A percentile compares a stretch with the other conserved stretches of the same genome.
These are phyloP conservation scores for Gonapodya sp. DNA, from an alignment of 192 early-diverging fungal species.

Conservation along the genomic window DNA sequence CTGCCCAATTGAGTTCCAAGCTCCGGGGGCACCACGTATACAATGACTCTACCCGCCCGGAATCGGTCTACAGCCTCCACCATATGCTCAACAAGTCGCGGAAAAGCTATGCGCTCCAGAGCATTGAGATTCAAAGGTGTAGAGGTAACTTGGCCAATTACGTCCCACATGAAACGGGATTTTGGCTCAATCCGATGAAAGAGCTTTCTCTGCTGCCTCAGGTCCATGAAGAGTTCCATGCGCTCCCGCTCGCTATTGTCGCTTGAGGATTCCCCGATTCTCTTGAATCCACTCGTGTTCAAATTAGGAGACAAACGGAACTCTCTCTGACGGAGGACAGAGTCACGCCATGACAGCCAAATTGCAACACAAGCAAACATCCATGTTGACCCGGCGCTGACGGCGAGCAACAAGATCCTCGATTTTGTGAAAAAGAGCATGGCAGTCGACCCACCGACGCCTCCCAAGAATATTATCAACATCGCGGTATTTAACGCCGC, in stretches of 20 bases:
- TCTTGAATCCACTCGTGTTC: constrained; percentile 16
- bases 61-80: not conserved
- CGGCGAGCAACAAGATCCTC: constrained; percentile 9
- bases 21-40: not conserved
- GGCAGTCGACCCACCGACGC: constrained; percentile 10
- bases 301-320: constrained; percentile 21
- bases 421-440: constrained; percentile 19
- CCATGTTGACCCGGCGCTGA: constrained; percentile 23
- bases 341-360: constrained; percentile 15
- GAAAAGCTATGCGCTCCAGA: not conserved
- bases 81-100: not conserved
- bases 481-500: constrained; percentile 20
- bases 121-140: not conserved
- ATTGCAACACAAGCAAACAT: constrained; percentile 27
- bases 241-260: not conserved
- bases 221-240: not conserved
- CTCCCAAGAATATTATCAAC: constrained; percentile 14
- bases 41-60: not conserved
- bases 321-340: not conserved
- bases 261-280: not conserved
- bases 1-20: not conserved
- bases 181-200: not conserved
- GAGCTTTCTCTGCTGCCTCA: not conserved
- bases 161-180: not conserved
- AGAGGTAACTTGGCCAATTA: not conserved